Percentiles rank a stretch among this genome's conserved stretches.
Conservation (phyloP, 768 basidiomycete genomes). For the Suillus cothurnatus region DNA sequence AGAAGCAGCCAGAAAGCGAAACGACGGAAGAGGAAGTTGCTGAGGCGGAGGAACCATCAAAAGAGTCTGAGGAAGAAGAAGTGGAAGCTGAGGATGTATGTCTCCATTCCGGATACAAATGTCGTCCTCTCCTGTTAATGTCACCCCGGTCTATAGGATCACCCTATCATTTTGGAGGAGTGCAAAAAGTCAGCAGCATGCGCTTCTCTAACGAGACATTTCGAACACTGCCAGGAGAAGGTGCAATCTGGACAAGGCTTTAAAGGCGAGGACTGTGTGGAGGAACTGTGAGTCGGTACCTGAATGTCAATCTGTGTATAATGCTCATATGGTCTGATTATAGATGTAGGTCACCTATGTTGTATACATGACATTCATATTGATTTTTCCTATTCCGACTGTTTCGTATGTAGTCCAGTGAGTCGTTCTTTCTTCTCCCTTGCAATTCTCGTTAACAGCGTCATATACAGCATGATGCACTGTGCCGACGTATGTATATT, state of each 20-base stretch:
- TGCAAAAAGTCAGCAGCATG: slow-evolving; percentile 71
- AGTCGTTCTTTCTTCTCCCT: slow-evolving; percentile 31
- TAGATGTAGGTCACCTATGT: slow-evolving; percentile 27
- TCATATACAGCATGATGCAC: slow-evolving; percentile 77
- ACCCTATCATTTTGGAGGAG: slow-evolving; percentile 74
- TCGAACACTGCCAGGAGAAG: slow-evolving; percentile 90
- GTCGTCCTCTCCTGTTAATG: background rate
- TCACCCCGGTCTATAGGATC: slow-evolving; percentile 43
- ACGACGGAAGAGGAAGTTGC: slow-evolving; percentile 27
- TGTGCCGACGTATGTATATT: slow-evolving; percentile 74
- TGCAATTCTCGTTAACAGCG: slow-evolving; percentile 13
- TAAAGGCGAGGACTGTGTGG: slow-evolving; percentile 91
- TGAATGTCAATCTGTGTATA: background rate
- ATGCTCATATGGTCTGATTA: slow-evolving; percentile 1
- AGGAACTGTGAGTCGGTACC: slow-evolving; percentile 74
- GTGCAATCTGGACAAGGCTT: slow-evolving; percentile 79
- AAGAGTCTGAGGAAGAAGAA: slow-evolving; percentile 41
- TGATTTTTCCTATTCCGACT: slow-evolving; percentile 26
- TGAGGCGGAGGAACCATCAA: slow-evolving; percentile 19
- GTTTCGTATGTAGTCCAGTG: slow-evolving; percentile 60
- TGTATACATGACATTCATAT: slow-evolving; percentile 8
- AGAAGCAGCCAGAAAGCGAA: slow-evolving; percentile 17
- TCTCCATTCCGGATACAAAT: background rate
- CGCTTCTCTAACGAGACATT: slow-evolving; percentile 72
- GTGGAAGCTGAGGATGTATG: slow-evolving; percentile 49